Evolutionary conservation across 176 grass and related monocot species (phyloP), one percentile per base, ranked within the genome.

Genomic region (Saccharum spontaneum): DNA sequence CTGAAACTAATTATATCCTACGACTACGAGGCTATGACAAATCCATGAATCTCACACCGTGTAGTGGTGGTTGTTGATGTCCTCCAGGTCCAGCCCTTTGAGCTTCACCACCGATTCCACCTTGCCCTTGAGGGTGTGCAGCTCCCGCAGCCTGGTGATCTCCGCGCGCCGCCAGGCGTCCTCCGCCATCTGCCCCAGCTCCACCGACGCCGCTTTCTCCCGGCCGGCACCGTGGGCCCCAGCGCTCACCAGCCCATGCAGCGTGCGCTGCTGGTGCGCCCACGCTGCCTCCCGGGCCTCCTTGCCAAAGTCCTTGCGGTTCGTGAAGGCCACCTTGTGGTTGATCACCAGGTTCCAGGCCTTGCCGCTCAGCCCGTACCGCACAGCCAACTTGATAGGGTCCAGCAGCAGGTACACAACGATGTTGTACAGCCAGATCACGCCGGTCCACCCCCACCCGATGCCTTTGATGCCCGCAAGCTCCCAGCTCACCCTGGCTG

Each of bases 341-440:
- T 94, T 77, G 8, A 90, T 37, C 12, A 95, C 73, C 5, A 88
- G 86, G 75, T 86, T 86, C 93, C 90, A 92, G 59, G 93, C 90
- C 60, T 75, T 89, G 71, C 90, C 93, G 37, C 87, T 92, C 8
- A 88, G 88, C 1, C 67, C 79, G 37, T 95, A 95, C 12, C 88
- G 82, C 48, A 88, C 80, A 0, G 67, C 75, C 7, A 95, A 90
- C 66, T 95, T 92, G 15, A 95, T 90, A 17, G 88, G 83, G 26
- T 92, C 93, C 16, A 90, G 90, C 1, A 90, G 63, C 17, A 95
- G 37, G 69, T 86, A 90, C 67, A 92, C 77, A 31, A 82, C 34
- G 1, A 86, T n/a, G 86, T 90, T 90, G 93, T 88, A 95, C 79
- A 84, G 36, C 93, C 93, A 95, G 40, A 92, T 79, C 76, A 22